Percentiles rank a stretch among this genome's conserved stretches.
phyloP scores from a whole-genome alignment of 2,329 filamentous ascomycete species.

The Volutella citrinella region DNA sequence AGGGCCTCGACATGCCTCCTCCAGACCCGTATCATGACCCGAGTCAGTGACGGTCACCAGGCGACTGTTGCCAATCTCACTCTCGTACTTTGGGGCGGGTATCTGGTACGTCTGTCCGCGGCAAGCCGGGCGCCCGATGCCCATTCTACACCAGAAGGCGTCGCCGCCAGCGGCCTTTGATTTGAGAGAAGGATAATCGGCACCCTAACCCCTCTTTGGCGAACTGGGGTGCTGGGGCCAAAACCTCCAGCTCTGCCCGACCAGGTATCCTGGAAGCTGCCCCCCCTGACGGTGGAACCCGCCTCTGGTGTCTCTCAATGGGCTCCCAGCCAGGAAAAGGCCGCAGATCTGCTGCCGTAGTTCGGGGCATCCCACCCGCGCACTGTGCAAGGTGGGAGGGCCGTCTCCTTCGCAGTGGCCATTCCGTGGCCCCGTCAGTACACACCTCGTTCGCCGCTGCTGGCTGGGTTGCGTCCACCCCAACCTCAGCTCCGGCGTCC shows the following conservation, averaged over 20 bases:
- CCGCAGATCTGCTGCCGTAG: conserved; percentile 29
- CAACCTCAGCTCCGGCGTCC: conserved; percentile 12
- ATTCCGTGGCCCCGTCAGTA: conserved; percentile 24
- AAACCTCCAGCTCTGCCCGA: conserved; percentile 26
- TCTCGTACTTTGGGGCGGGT: conserved; percentile 14
- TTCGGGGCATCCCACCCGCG: conserved; percentile 17
- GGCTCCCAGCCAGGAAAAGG: conserved; percentile 21
- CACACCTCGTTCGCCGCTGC: conserved; percentile 18
- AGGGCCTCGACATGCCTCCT: conserved; percentile 21
- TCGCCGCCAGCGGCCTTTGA: conserved; percentile 20
- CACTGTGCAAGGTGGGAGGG: conserved; percentile 20
- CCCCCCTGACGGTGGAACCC: conserved; percentile 19
- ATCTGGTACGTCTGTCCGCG: conserved; percentile 20
- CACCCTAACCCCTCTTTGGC: conserved; percentile 28
- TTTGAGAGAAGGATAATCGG: conserved; percentile 26
- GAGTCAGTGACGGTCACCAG: conserved; percentile 28
- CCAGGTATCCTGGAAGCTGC: conserved; percentile 22
- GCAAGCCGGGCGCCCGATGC: conserved; percentile 25
- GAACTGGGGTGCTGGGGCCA: conserved; percentile 18
- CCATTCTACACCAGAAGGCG: conserved; percentile 21
- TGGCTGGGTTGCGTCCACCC: conserved; percentile 7
- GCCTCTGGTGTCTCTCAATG: conserved; percentile 25
- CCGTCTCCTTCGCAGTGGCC: conserved; percentile 16
- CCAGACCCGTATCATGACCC: too few species aligned
- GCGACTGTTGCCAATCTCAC: conserved; percentile 22